Conservation (phyloP, 106 monocot genomes). For the Dendrobium chrysotoxum region DNA sequence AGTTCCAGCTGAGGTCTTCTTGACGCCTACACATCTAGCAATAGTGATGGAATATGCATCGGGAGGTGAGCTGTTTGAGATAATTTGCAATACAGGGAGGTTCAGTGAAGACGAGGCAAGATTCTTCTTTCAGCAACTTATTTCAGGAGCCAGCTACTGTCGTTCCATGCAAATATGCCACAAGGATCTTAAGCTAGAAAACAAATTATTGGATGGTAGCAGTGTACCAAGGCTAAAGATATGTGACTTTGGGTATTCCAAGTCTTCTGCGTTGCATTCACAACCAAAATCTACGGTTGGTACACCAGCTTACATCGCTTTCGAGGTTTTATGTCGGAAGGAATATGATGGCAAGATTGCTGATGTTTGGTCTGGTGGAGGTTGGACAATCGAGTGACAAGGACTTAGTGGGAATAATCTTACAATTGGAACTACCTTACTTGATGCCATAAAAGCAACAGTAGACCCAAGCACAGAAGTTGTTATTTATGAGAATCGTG, state of each 20-base stretch:
- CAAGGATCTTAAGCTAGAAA: conserved; percentile 75
- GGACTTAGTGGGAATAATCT: no score
- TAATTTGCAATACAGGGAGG: conserved; percentile 51
- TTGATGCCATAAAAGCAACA: no score
- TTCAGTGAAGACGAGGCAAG: conserved; percentile 59
- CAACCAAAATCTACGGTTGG: conserved; percentile 83
- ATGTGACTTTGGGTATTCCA: conserved; percentile 86
- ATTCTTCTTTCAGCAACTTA: conserved; percentile 82
- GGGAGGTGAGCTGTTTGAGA: conserved; percentile 60
- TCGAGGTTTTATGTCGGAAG: conserved; percentile 62
- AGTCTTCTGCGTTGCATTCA: conserved; percentile 69
- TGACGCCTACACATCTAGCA: conserved; percentile 48
- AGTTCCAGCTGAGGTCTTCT: conserved; percentile 20
- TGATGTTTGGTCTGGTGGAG: conserved; percentile 92
- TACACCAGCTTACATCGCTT: conserved; percentile 80
- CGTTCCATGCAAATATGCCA: conserved; percentile 88
- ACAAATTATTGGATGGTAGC: conserved; percentile 73
- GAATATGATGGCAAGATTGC: conserved; percentile 90
- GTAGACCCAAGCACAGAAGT: no score
- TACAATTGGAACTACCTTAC: no score
- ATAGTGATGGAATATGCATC: conserved; percentile 60
- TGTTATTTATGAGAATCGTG: no score
- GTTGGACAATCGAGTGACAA: no score
- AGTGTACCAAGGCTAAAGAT: conserved; percentile 63
- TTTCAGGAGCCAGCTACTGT: conserved; percentile 83